Evolutionary conservation across 2,329 filamentous ascomycete genomes (phyloP).

Genomic region (Hypomyces rosellus): DNA sequence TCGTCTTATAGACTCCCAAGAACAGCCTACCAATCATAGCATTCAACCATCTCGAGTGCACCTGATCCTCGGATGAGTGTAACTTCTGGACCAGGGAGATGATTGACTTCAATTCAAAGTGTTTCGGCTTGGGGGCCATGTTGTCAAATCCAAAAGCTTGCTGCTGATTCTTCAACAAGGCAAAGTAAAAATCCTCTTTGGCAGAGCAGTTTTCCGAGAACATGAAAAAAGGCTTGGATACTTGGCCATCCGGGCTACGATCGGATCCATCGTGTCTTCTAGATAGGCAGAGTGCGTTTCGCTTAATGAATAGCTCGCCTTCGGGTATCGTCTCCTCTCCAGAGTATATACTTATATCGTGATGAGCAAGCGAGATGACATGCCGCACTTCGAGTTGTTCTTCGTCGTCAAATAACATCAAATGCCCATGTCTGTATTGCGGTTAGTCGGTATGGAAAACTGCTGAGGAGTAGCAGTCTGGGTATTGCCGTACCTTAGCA

Average conservation of each 20-base stretch:
- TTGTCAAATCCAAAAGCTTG: constrained; percentile 52
- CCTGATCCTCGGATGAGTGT: constrained; percentile 84
- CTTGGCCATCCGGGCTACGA: constrained; percentile 45
- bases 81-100: constrained; percentile 84
- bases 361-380: constrained; percentile 86
- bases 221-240: constrained; percentile 80
- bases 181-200: constrained; percentile 98
- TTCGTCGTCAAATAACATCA: constrained; percentile 96
- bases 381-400: constrained; percentile 94
- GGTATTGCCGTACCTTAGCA: constrained; percentile 59
- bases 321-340: constrained; percentile 75
- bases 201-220: constrained; percentile 94
- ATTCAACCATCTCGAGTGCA: constrained; percentile 91
- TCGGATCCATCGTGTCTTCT: constrained; percentile 54
- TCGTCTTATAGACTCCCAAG: constrained; percentile 78
- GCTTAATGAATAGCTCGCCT: constrained; percentile 91
- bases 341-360: constrained; percentile 77
- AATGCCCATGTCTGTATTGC: constrained; percentile 70
- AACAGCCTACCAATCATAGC: constrained; percentile 85
- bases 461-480: neutral
- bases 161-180: constrained; percentile 78
- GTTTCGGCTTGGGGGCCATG: constrained; percentile 57
- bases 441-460: neutral
- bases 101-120: constrained; percentile 79
- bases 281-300: constrained; percentile 80